A percentile compares a stretch with the other conserved stretches of the same genome.
Conservation (phyloP, 495 filamentous ascomycete species). For the Hypoxylon trugodes region DNA sequence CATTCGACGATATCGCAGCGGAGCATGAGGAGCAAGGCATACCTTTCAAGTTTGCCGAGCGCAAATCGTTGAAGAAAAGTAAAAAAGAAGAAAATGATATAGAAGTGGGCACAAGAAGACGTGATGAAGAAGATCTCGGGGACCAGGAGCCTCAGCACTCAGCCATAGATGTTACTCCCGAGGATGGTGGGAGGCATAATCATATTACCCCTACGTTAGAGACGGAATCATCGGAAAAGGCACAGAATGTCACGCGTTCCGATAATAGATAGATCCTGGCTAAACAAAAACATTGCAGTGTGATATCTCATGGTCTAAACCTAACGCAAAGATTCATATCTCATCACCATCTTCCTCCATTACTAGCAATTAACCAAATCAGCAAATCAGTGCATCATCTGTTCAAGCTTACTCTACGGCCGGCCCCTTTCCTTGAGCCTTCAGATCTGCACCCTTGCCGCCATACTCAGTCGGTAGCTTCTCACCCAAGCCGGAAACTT, state of each 20-base stretch:
- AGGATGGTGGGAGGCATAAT: neutral
- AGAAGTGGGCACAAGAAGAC: constrained; percentile 3
- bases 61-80: constrained; percentile 26
- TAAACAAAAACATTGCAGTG: constrained; percentile 7
- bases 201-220: neutral
- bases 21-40: constrained; percentile 46
- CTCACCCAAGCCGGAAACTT: constrained; percentile 60
- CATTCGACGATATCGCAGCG: constrained; percentile 69
- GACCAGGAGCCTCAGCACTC: neutral
- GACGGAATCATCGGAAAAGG: neutral
- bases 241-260: neutral
- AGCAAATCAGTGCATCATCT: neutral
- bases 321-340: constrained; percentile 26
- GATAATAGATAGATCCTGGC: constrained; percentile 12
- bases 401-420: constrained; percentile 30
- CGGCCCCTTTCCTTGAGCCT: constrained; percentile 48
- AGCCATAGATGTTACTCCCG: neutral
- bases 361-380: constrained; percentile 8
- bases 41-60: constrained; percentile 54
- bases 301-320: constrained; percentile 31
- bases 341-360: constrained; percentile 32
- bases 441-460: constrained; percentile 66
- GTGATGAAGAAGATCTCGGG: neutral
- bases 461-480: constrained; percentile 74
- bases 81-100: constrained; percentile 7